Percentiles rank a stretch among this genome's conserved stretches.
These are phyloP conservation scores for Umbellularia californica DNA, from an alignment of 164 flowering plant species.

Conservation along the genomic window DNA sequence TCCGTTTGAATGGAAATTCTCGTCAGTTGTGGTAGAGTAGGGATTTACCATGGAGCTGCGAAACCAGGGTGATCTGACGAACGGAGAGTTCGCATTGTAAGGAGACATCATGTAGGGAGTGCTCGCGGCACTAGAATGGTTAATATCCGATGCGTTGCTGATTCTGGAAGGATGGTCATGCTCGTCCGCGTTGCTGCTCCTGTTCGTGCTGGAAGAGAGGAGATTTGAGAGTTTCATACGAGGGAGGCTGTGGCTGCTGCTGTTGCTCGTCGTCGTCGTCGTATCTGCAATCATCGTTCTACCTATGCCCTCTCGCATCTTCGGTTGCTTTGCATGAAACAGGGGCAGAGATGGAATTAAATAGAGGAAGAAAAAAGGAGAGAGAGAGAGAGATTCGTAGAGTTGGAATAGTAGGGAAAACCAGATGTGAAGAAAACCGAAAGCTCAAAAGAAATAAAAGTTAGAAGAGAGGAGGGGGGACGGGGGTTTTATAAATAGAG, in stretches of 20 bases:
- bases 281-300: neutral
- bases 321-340: neutral
- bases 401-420: neutral
- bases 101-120: conserved; percentile 48
- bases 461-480: neutral
- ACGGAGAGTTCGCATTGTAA: conserved; percentile 38
- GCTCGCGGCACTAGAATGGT: conserved; percentile 19
- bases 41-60: conserved; percentile 13
- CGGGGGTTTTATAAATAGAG: too few species aligned
- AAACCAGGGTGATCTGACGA: conserved; percentile 41
- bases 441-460: neutral
- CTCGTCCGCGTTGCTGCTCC: conserved; percentile 7
- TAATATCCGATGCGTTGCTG: conserved; percentile 16
- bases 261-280: neutral
- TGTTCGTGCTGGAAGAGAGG: conserved; percentile 25
- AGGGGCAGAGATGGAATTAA: neutral
- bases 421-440: conserved; percentile 2
- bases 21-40: conserved; percentile 20
- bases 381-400: too few species aligned
- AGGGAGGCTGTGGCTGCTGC: neutral
- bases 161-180: conserved; percentile 6
- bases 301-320: neutral
- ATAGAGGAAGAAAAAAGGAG: neutral
- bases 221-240: conserved; percentile 13
- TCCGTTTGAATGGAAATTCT: conserved; percentile 13